These are phyloP conservation scores for Solanum hybrid DNA, from an alignment of 305 asterid genomes.

Conservation along the genomic window DNA sequence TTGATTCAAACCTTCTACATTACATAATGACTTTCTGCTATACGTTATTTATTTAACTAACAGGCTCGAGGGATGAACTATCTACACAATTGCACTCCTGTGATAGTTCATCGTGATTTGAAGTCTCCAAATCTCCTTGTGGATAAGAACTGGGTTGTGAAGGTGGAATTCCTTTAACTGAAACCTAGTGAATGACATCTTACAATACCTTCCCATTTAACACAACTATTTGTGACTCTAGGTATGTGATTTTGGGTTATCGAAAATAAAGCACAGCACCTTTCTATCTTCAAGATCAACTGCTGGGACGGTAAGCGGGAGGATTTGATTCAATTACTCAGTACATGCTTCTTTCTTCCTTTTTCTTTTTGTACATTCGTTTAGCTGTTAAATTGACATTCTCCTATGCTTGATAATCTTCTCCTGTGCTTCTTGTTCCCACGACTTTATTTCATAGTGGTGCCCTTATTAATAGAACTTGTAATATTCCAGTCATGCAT, in stretches of 20 bases:
- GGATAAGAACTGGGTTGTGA: slow-evolving; percentile 96
- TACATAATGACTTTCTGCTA: slow-evolving; percentile 9
- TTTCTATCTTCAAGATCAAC: slow-evolving; percentile 93
- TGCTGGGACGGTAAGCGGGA: slow-evolving; percentile 90
- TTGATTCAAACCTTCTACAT: slow-evolving; percentile 7
- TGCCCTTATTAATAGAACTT: slow-evolving; percentile 9
- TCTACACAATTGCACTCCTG: slow-evolving; percentile 85
- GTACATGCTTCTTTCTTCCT: neutral
- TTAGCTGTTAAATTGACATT: neutral
- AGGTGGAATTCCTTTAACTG: slow-evolving; percentile 43
- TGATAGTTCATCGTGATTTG: slow-evolving; percentile 92
- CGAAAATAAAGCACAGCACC: slow-evolving; percentile 90
- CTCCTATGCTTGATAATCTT: neutral
- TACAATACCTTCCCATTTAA: slow-evolving; percentile 11
- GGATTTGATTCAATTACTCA: neutral
- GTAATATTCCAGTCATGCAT: slow-evolving; percentile 19
- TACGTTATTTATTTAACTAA: slow-evolving; percentile 10
- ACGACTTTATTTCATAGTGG: neutral
- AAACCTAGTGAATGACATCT: slow-evolving; percentile 7
- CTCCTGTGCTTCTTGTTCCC: neutral
- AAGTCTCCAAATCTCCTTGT: slow-evolving; percentile 98
- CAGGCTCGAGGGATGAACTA: slow-evolving; percentile 99
- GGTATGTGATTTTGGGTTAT: slow-evolving; percentile 95
- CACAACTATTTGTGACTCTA: slow-evolving; percentile 22
- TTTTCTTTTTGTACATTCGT: neutral